A percentile compares a stretch with the other conserved stretches of the same genome.
phyloP scores from a whole-genome alignment of 2,329 filamentous ascomycete species.

The Tolypocladium ophioglossoides region DNA sequence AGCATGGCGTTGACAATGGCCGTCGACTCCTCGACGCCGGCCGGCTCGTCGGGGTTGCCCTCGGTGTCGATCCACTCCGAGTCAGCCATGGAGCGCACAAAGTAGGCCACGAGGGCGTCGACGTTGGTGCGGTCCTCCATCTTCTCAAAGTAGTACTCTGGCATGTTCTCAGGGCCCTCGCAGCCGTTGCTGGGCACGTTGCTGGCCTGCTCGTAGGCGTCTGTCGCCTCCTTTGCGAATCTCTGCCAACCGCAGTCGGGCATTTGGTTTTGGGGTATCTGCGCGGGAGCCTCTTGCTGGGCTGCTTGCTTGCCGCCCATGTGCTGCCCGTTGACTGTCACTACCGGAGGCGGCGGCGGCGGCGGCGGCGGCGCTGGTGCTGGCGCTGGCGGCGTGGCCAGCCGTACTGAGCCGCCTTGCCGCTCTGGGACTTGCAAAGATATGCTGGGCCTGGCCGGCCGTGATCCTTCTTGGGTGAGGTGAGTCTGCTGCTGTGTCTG shows the following conservation, averaged over 20 bases:
- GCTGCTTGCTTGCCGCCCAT: not conserved
- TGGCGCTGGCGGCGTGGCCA: constrained; percentile 45
- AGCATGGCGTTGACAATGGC: constrained; percentile 45
- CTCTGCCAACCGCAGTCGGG: constrained; percentile 5
- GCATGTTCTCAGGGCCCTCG: constrained; percentile 10
- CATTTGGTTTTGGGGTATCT: not conserved
- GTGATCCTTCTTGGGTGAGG: constrained; percentile 6
- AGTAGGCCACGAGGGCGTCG: constrained; percentile 44
- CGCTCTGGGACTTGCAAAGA: constrained; percentile 37
- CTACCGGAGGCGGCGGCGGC: constrained; percentile 27
- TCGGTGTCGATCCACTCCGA: constrained; percentile 41
- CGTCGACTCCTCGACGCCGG: constrained; percentile 40
- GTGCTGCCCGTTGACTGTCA: constrained; percentile 37
- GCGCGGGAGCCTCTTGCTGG: not conserved
- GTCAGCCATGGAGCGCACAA: constrained; percentile 38
- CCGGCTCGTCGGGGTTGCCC: constrained; percentile 30
- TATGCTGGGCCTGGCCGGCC: constrained; percentile 25
- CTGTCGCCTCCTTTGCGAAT: constrained; percentile 12
- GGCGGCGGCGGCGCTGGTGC: constrained; percentile 23
- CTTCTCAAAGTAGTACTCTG: constrained; percentile 23
- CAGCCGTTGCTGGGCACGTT: constrained; percentile 1
- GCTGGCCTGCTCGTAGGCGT: constrained; percentile 7
- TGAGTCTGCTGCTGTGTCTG: constrained; percentile 5
- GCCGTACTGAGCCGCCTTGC: constrained; percentile 46
- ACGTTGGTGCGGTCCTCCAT: constrained; percentile 41